Evolutionary conservation across 345 rosid species (phyloP).

Genomic region (Balakata baccata): DNA sequence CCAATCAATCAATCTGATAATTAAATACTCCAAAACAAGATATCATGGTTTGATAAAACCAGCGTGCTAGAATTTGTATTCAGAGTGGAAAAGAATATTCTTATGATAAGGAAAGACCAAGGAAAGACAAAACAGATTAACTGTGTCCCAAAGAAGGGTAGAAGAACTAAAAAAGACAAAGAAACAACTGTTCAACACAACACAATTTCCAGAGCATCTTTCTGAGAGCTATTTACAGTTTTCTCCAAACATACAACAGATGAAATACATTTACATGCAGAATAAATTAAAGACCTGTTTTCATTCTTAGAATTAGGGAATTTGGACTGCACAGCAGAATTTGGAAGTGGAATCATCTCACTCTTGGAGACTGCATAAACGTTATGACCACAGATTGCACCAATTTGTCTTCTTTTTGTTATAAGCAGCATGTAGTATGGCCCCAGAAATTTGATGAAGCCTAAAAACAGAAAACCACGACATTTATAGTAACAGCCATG

Average conservation of each 20-base stretch:
- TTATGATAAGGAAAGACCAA: slow-evolving; percentile 4
- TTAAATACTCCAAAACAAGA: neutral
- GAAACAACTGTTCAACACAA: slow-evolving; percentile 10
- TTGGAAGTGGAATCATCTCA: slow-evolving; percentile 72
- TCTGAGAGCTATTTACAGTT: slow-evolving; percentile 14
- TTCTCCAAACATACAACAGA: neutral
- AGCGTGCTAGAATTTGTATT: neutral
- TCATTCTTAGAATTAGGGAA: slow-evolving; percentile 59
- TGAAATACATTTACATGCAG: slow-evolving; percentile 14
- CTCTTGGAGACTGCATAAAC: slow-evolving; percentile 77
- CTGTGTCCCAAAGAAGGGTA: neutral
- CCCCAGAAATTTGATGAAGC: slow-evolving; percentile 89
- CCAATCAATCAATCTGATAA: neutral
- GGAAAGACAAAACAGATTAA: too few species aligned
- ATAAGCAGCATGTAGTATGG: slow-evolving; percentile 95
- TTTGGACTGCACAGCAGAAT: slow-evolving; percentile 47
- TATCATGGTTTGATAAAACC: neutral
- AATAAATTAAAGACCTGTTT: slow-evolving; percentile 57
- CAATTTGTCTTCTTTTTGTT: slow-evolving; percentile 82
- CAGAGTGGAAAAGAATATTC: neutral
- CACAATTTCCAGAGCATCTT: slow-evolving; percentile 6
- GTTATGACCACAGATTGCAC: slow-evolving; percentile 81
- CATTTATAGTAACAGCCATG: neutral
- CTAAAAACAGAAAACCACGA: slow-evolving; percentile 35
- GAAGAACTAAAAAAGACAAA: neutral